Evolutionary conservation across 768 basidiomycete species (phyloP), one percentile per base, ranked within the genome.

Genomic region (Suillus luteus): DNA sequence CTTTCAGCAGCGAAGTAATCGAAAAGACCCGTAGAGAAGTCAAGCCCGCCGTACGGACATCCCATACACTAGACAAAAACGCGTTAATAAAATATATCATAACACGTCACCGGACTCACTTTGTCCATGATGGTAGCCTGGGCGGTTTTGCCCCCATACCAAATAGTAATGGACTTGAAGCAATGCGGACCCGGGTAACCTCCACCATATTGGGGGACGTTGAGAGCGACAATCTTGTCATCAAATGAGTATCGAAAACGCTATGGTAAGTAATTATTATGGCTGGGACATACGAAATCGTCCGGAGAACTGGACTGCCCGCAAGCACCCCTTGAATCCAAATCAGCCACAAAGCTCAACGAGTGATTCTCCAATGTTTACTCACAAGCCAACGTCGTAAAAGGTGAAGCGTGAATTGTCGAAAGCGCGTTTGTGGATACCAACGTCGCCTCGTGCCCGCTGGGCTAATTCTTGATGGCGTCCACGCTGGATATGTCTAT

Each of bases 21-120:
- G 77, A 93, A 93, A 55, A 93, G 79, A 48, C 86, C 85, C n/a
- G 76, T 72, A 31, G 86, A 86, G 40, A 92, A 76, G 73, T 93
- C 92, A 33, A 93, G 83, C 43, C 85, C 90, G 49, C 82, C 83
- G 62, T 76, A 83, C 17, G 84, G 84, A 71, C 91, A 93, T 24
- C 81, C 82, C 44, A 85, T 85, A 69, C 90, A 91, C 84, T 89
- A 69, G 58, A 44, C 33, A 49, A 54, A 31, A 63, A 22, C 43
- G 22, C n/a, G 22, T 66, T 4, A 70, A 57, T 1, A 12, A 31
- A 54, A 41, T 6, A 33, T 2, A 12, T 6, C 3, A n/a, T 37
- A 31, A 12, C 3, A 12, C 14, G n/a, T 17, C 43, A 2, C n/a
- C 2, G 5, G 14, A 35, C 72, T 64, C 51, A 87, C 88, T 84